Evolutionary conservation across 2,329 filamentous ascomycete genomes (phyloP), one percentile per base, ranked within the genome.

Genomic region (Colletotrichum lentis): DNA sequence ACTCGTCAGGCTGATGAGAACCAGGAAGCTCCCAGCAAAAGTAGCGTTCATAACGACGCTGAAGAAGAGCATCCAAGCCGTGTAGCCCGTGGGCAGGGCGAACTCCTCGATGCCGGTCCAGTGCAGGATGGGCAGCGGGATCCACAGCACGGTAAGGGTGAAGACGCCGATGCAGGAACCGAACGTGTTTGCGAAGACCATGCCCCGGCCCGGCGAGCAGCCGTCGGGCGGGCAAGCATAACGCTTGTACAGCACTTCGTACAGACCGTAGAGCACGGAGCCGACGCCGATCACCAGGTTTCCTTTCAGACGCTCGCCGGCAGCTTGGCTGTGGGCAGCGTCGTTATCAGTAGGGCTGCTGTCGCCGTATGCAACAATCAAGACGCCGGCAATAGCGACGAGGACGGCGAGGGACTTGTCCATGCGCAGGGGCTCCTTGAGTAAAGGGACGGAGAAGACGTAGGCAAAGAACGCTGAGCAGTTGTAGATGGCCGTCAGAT

Each of bases 381-480:
- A 84, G 20, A 99, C 96, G 56, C 96, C 96, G 0, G 89, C 80
- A 69, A 98, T 96, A 62, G 96, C 96, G 46, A 99, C 87, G 12
- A 88, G 84, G 1, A 99, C 96, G 4, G 95, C 92, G 58, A 96
- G 77, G 35, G 94, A 90, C 82, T 99, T 99, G 80, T 93, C 93
- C 44, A 90, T 80, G 24, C 93, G 89, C 14, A 97, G 81, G 72
- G 91, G 93, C 78, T 99, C 96, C 65, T 92, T 89, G 2, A 99
- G 84, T 20, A 99, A 80, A 1, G 94, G 94, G 52, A 99, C 94
- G 53, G 92, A 96, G 77, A 99, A 99, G 14, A 93, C 95, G 77
- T 99, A 99, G 56, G 96, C 96, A 78, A 99, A 99, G 80, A 99
- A 99, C 67, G 96, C 95, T 61, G 93, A 97, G 84, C 96, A 99